phyloP scores from a whole-genome alignment of 352 stramenopile species.

The Phytopythium mirpurense region DNA sequence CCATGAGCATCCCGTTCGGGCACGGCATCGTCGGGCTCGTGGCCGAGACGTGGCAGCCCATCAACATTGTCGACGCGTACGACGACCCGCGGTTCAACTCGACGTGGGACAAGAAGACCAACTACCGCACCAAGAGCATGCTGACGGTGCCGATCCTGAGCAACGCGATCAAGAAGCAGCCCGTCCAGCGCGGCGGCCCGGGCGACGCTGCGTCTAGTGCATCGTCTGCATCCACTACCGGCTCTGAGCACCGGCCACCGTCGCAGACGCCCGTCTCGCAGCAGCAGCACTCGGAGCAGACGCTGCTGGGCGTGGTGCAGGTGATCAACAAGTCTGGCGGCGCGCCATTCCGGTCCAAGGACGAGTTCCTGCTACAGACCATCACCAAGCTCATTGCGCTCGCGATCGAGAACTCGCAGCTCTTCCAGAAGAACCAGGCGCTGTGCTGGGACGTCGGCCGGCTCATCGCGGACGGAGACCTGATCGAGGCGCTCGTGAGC shows the following conservation, averaged over 20 bases:
- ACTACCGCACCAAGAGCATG: slow-evolving; percentile 81
- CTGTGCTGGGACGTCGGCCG: slow-evolving; percentile 57
- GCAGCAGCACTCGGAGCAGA: slow-evolving; percentile 20
- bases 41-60: slow-evolving; percentile 47
- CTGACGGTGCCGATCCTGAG: slow-evolving; percentile 67
- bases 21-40: slow-evolving; percentile 71
- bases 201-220: not conserved
- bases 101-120: slow-evolving; percentile 74
- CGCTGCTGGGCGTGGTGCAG: slow-evolving; percentile 64
- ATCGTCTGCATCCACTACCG: too few species aligned
- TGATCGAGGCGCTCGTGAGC: slow-evolving; percentile 52
- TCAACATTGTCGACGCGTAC: slow-evolving; percentile 76
- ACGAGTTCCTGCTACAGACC: slow-evolving; percentile 69
- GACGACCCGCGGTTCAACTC: slow-evolving; percentile 73
- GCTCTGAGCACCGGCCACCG: not conserved
- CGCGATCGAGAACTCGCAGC: slow-evolving; percentile 74
- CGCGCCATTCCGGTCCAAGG: slow-evolving; percentile 68
- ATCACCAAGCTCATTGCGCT: slow-evolving; percentile 77
- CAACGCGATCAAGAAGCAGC: slow-evolving; percentile 21
- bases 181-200: slow-evolving; percentile 4
- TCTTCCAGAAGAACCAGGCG: slow-evolving; percentile 78
- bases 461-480: slow-evolving; percentile 51
- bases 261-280: not conserved
- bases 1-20: slow-evolving; percentile 68
- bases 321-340: slow-evolving; percentile 81